Base-by-base conservation (phyloP, 495 filamentous ascomycete genomes). In the Penicillium ucsense region DNA sequence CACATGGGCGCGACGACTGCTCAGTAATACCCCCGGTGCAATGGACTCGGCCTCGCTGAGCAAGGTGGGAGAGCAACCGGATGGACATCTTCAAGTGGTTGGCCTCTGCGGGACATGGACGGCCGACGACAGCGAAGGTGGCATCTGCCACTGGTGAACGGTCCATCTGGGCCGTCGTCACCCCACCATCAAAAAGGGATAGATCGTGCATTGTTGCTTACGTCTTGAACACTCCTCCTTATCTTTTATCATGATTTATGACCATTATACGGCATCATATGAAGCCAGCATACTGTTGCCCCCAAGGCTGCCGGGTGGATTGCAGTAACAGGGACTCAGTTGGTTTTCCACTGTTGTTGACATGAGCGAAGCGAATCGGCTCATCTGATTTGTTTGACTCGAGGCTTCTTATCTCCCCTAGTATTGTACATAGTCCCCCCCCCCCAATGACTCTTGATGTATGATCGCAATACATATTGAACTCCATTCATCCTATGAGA, bases 101-200 rank as follows among this genome's bases (percentile, higher is more conserved):
- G 90, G 90, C 5, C 69, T 95, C 46, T 88, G 88, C 3, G 89
- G 88, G 3, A 85, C 81, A 3, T 96, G 90, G 90, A 79, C 76
- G 3, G 82, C 90, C 46, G 85, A 89, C 56, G 88, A 94, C 41
- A 86, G 82, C 35, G 88, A 86, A 34, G 84, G 84, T 27, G 84
- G 84, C 0, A 74, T 88, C 35, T 88, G 84, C 53, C 78, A 84
- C 61, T 81, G 74, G 73, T 78, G 53, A 66, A 20, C 20, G 20
- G 20, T 20, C 20, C 20, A 2, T 20, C 20, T 20, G 20, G 20
- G 20, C 20, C 20, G 2, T 20, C 2, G 20, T 20, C 20, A 20
- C 20, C 20, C 20, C 20, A 20, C 20, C 20, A 20, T 20, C 20
- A 20, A 20, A 20, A 20, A 20, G 20, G 2, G 20, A 20, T 20